Evolutionary conservation across 2,329 filamentous ascomycete genomes (phyloP).

Genomic region (Exophiala calicioides): DNA sequence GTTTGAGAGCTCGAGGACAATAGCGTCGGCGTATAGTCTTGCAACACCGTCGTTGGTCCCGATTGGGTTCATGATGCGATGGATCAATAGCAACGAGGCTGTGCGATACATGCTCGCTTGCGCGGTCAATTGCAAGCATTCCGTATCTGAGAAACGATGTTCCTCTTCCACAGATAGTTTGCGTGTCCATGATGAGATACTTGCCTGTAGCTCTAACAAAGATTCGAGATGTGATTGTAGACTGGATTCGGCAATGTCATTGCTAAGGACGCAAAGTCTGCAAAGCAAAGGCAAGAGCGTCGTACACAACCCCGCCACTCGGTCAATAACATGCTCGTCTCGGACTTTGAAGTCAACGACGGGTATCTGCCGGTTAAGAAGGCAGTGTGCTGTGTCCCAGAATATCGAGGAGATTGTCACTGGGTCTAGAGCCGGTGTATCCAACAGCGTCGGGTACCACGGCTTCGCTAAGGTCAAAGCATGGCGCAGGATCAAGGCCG

Average conservation of each 20-base stretch:
- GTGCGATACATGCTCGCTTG: conserved; percentile 37
- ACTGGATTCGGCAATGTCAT: conserved; percentile 27
- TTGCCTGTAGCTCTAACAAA: too few species aligned
- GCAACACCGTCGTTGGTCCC: conserved; percentile 34
- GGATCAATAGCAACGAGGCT: conserved; percentile 35
- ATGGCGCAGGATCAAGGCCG: conserved; percentile 34
- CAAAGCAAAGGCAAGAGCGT: conserved; percentile 37
- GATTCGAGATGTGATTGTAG: background rate
- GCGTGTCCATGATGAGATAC: conserved; percentile 4
- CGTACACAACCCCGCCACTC: conserved; percentile 34
- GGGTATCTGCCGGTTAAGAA: conserved; percentile 36
- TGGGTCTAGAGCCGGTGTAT: conserved; percentile 33
- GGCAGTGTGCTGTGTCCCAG: conserved; percentile 36
- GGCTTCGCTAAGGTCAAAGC: conserved; percentile 34
- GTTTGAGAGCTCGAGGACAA: conserved; percentile 28
- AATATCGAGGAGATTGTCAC: conserved; percentile 36
- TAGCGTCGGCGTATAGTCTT: conserved; percentile 28
- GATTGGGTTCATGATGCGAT: conserved; percentile 37
- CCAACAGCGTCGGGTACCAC: conserved; percentile 33
- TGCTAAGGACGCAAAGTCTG: conserved; percentile 35
- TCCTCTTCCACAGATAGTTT: conserved; percentile 18
- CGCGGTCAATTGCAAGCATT: conserved; percentile 34
- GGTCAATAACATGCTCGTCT: conserved; percentile 33
- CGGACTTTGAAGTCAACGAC: conserved; percentile 32
- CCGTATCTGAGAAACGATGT: conserved; percentile 29